Base-by-base conservation (phyloP, 2,329 filamentous ascomycete genomes). In the Exutisphaerella laricina region DNA sequence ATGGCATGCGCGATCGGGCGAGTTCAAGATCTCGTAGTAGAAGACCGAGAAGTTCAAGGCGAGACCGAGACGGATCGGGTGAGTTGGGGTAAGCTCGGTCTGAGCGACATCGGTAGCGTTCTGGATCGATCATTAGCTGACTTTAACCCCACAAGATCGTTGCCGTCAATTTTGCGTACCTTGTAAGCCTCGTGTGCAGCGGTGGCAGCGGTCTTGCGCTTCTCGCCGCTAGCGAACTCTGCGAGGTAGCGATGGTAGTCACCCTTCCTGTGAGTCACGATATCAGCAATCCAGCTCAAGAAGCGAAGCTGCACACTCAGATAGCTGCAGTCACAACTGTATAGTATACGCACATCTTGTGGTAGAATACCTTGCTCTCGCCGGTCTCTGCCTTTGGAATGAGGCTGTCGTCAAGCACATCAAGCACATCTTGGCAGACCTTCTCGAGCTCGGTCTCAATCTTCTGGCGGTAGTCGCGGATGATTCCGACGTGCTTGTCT, bases 281-380 rank as follows among this genome's bases (percentile, higher is more conserved):
- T 35, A 30, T 49, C 42, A 49, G 43, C 25, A 42, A 38, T 12
- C 14, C 16, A 16, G 21, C 28, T 38, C 30, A 5, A 18, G 9
- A 31, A 22, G 22, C 22, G 16, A 9, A n/a, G n/a, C 17, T 28
- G 36, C 8, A 41, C 13, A 12, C 12, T 16, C 30, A 13, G n/a
- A 13, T 20, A 41, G 40, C 36, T 13, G 12, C 13, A n/a, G 12
- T 10, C 10, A 34, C 12, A 12, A 6, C 23, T 26, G 23, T 12
- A 34, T 31, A 5, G 22, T 34, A 22, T 22, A 78, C 86, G 61
- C 75, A 96, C 90, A 97, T 97, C 83, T 97, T 97, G 84, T 96
- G 89, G 78, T 97, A 97, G 74, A 97, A 97, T 68, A 97, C 90
- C 83, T 96, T 97, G 70, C 88, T 95, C 79, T 97, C 90, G 75